phyloP scores from a whole-genome alignment of 441 rosid species.

The Metrosideros polymorpha region DNA sequence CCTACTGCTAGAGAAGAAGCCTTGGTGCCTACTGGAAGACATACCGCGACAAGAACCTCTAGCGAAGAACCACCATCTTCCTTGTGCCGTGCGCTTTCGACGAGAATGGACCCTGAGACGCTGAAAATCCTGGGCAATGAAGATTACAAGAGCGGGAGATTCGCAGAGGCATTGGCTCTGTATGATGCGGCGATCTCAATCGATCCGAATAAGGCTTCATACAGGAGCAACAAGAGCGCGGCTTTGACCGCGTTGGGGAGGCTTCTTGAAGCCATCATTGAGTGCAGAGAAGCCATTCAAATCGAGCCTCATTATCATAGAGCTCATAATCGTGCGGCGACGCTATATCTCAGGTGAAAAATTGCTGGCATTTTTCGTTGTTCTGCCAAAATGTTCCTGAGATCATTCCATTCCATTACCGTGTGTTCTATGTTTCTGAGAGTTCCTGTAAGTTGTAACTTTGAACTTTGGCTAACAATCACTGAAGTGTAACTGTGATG shows the following conservation, averaged over 20 bases:
- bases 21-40: conserved; percentile 12
- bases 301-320: conserved; percentile 57
- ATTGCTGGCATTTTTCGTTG: not conserved
- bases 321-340: conserved; percentile 75
- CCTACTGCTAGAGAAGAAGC: not conserved
- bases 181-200: conserved; percentile 68
- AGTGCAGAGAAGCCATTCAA: conserved; percentile 64
- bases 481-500: not conserved
- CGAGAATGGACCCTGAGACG: conserved; percentile 44
- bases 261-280: conserved; percentile 44
- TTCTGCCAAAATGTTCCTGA: not conserved
- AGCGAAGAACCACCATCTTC: not conserved
- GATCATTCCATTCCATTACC: not conserved
- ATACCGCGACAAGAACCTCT: conserved; percentile 30
- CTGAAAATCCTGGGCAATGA: conserved; percentile 70
- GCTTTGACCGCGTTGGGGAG: conserved; percentile 75
- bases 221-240: conserved; percentile 67
- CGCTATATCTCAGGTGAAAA: conserved; percentile 50
- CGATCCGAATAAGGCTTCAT: conserved; percentile 51
- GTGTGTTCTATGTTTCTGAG: not conserved
- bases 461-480: not conserved
- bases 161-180: conserved; percentile 51
- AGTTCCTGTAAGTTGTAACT: not conserved
- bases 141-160: conserved; percentile 58
- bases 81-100: conserved; percentile 5